Evolutionary conservation across 139 green algal species (phyloP).

Genomic region (Volvox africanus): DNA sequence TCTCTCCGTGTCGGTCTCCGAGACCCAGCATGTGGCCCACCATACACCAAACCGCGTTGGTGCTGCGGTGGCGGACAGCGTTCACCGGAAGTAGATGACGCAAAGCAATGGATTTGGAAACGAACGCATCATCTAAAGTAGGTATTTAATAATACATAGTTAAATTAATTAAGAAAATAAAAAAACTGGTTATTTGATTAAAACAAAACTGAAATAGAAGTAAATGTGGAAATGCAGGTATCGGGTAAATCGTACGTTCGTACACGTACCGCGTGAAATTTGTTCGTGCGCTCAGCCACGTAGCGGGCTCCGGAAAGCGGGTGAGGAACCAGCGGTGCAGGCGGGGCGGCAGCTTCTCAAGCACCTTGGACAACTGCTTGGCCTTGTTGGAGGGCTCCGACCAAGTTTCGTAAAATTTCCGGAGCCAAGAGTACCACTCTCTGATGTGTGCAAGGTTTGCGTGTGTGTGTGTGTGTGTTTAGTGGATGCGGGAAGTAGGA

Average conservation of each 20-base stretch:
- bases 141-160: no score
- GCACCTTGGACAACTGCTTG: slow-evolving; percentile 63
- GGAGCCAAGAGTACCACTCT: not conserved
- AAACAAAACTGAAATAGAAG: no score
- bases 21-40: slow-evolving; percentile 85
- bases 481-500: no score
- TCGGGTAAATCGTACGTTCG: no score
- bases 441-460: no score
- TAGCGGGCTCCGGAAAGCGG: slow-evolving; percentile 83
- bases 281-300: slow-evolving; percentile 86
- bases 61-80: slow-evolving; percentile 55
- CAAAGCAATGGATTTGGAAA: no score
- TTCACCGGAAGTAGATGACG: no score
- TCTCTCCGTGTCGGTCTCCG: slow-evolving; percentile 96
- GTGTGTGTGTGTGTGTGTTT: no score
- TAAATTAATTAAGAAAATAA: no score
- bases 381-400: slow-evolving; percentile 12
- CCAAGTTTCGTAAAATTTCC: slow-evolving; percentile 20
- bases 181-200: no score
- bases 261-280: slow-evolving; percentile 76
- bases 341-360: slow-evolving; percentile 83
- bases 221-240: no score
- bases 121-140: no score
- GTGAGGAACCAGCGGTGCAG: slow-evolving; percentile 91
- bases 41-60: slow-evolving; percentile 82